phyloP scores from a whole-genome alignment of 2,329 filamentous ascomycete species.

The Aureobasidium sp. region DNA sequence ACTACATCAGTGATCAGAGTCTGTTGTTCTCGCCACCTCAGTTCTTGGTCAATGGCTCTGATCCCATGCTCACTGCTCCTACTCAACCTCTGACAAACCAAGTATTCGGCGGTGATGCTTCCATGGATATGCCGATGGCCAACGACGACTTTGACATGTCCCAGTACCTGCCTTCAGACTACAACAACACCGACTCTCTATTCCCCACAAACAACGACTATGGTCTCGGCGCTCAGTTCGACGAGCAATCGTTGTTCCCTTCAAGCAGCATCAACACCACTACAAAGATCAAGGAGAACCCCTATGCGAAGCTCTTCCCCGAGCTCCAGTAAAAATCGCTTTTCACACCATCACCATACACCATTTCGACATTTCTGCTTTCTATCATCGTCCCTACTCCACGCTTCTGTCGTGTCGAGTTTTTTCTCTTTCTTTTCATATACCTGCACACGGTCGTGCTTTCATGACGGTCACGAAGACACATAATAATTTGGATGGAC shows the following conservation, averaged over 20 bases:
- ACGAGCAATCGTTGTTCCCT: constrained; percentile 6
- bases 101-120: not conserved
- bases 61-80: constrained; percentile 1
- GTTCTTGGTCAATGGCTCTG: not conserved
- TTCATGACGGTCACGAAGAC: constrained; percentile 6
- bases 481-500: constrained; percentile 7
- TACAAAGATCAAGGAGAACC: not conserved
- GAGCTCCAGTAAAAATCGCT: constrained; percentile 2
- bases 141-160: constrained; percentile 14
- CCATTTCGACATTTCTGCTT: not conserved
- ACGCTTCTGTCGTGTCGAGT: constrained; percentile 12
- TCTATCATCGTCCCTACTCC: not conserved
- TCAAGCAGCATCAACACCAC: not conserved
- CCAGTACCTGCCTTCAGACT: constrained; percentile 1
- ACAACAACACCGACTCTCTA: not conserved
- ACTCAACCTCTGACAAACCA: not conserved
- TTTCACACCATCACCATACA: not conserved
- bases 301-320: constrained; percentile 11
- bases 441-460: not conserved
- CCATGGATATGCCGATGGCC: not conserved
- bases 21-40: constrained; percentile 4
- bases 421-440: not conserved
- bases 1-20: constrained; percentile 10
- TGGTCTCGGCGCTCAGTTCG: constrained; percentile 10
- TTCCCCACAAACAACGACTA: not conserved